These are phyloP conservation scores for Hypoxylon rubiginosum DNA, from an alignment of 2,329 filamentous ascomycete species.

Conservation along the genomic window DNA sequence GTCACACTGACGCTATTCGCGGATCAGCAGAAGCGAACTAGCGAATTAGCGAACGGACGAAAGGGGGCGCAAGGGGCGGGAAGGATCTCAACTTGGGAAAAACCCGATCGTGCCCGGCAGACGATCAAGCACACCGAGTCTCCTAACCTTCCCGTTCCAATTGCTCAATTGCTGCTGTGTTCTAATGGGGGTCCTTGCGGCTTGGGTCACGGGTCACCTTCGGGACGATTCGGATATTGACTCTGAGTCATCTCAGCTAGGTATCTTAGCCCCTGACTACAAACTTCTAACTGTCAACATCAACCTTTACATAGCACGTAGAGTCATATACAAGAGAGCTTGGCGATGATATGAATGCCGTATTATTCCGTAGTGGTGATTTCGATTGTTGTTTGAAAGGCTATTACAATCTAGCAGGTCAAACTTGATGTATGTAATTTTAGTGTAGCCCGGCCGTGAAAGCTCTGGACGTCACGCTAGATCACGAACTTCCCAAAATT, in stretches of 20 bases:
- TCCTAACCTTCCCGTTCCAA: constrained; percentile 11
- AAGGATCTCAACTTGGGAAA: constrained; percentile 13
- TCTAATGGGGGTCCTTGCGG: background rate
- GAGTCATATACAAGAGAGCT: background rate
- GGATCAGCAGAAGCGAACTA: background rate
- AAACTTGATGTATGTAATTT: background rate
- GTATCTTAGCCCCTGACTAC: background rate
- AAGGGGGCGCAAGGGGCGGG: background rate
- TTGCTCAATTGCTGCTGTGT: background rate
- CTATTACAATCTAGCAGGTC: background rate
- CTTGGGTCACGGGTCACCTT: constrained; percentile 25
- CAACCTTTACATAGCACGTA: constrained; percentile 14
- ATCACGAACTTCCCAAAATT: background rate
- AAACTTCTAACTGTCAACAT: constrained; percentile 5
- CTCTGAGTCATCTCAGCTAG: constrained; percentile 19
- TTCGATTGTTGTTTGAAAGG: background rate
- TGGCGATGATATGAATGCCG: background rate
- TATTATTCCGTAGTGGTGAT: constrained; percentile 6
- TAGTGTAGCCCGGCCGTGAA: background rate
- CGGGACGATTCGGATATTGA: constrained; percentile 21
- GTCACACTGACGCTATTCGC: constrained; percentile 5
- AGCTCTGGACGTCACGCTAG: background rate
- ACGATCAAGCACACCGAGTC: constrained; percentile 10
- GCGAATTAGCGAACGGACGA: constrained; percentile 9
- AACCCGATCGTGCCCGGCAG: background rate